phyloP scores from a whole-genome alignment of 164 flowering plant genomes.

The Tinospora cordifolia region DNA sequence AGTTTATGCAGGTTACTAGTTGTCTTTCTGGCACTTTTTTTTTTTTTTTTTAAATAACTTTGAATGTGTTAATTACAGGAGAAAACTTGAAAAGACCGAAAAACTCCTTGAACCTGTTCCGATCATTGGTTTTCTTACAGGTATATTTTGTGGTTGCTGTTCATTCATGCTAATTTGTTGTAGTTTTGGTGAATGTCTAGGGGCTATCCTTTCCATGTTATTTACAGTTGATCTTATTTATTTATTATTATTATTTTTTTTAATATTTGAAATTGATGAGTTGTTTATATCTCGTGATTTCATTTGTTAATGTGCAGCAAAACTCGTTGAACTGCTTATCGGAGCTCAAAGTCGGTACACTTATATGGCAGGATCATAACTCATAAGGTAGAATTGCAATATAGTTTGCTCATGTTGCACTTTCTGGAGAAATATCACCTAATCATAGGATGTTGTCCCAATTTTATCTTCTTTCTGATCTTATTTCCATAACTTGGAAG shows the following conservation, averaged over 20 bases:
- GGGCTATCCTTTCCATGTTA: neutral
- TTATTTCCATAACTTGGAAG: neutral
- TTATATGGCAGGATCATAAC: constrained; percentile 87
- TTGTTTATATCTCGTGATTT: neutral
- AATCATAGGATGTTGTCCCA: neutral
- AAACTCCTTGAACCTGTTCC: constrained; percentile 70
- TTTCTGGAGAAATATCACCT: constrained; percentile 2
- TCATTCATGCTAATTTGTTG: neutral
- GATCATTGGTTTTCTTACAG: constrained; percentile 69
- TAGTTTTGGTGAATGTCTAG: neutral
- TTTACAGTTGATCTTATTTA: neutral
- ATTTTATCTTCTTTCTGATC: neutral
- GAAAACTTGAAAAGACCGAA: constrained; percentile 56
- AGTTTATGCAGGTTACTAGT: constrained; percentile 3
- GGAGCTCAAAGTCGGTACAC: constrained; percentile 95
- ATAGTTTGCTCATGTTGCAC: constrained; percentile 8
- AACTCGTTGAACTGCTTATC: constrained; percentile 70
- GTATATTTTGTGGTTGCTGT: constrained; percentile 25
- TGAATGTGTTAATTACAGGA: constrained; percentile 38
- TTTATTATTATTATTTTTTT: too few relatives aligned
- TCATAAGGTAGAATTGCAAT: constrained; percentile 34
- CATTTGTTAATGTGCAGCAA: constrained; percentile 47
- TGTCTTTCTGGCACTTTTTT: neutral
- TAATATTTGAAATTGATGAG: neutral
- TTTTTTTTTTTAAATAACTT: too few relatives aligned